phyloP scores from a whole-genome alignment of 2,329 filamentous ascomycete genomes.

The Onygenales sp. region DNA sequence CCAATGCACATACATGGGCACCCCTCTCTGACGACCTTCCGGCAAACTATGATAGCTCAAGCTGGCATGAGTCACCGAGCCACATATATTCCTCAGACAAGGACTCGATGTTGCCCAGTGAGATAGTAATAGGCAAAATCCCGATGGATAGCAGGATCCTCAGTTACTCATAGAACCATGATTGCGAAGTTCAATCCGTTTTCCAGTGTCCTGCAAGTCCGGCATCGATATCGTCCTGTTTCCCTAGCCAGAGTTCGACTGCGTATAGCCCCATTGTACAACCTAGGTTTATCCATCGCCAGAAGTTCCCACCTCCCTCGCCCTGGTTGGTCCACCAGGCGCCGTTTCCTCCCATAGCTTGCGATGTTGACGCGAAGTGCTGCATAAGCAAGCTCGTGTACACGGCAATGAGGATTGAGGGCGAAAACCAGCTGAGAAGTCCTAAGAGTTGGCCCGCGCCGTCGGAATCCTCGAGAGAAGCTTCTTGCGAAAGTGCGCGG shows the following conservation, averaged over 20 bases:
- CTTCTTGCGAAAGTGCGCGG: constrained; percentile 71
- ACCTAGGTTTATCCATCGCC: constrained; percentile 88
- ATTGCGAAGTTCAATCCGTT: constrained; percentile 55
- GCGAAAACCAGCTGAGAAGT: constrained; percentile 86
- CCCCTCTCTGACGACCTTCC: no score
- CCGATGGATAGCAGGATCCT: not conserved
- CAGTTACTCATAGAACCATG: not conserved
- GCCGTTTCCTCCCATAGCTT: constrained; percentile 50
- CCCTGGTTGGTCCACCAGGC: constrained; percentile 81
- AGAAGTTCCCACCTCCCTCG: constrained; percentile 74
- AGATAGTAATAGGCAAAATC: not conserved
- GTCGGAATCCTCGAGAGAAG: constrained; percentile 75
- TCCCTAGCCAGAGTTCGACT: constrained; percentile 78
- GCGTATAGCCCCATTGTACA: constrained; percentile 85
- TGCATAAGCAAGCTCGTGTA: constrained; percentile 94
- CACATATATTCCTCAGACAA: no score
- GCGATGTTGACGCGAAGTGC: constrained; percentile 70
- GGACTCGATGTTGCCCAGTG: no score
- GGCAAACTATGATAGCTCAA: no score
- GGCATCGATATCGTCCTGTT: constrained; percentile 59
- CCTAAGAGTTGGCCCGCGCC: constrained; percentile 70
- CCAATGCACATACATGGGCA: no score
- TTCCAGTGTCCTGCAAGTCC: constrained; percentile 80
- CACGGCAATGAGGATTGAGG: constrained; percentile 86
- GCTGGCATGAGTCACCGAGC: no score